Evolutionary conservation across 345 rosid species (phyloP).

Genomic region (Syzygium aromaticum): DNA sequence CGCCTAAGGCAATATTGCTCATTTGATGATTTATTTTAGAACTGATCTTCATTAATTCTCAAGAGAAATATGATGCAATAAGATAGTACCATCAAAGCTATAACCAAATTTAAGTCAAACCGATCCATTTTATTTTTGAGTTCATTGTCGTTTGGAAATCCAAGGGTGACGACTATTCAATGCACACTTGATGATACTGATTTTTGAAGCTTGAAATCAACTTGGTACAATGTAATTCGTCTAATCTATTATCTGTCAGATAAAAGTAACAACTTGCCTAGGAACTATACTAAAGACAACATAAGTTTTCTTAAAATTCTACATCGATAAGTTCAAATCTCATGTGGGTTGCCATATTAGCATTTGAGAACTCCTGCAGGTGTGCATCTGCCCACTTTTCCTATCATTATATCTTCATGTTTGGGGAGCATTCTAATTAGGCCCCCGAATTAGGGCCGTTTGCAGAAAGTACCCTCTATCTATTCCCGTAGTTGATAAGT

Average conservation of each 20-base stretch:
- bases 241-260: too few species aligned
- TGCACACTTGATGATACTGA: background rate
- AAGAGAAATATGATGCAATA: background rate
- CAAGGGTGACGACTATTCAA: background rate
- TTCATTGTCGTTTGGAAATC: background rate
- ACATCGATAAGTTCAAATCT: background rate
- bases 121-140: background rate
- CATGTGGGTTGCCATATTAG: background rate
- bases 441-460: background rate
- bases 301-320: background rate
- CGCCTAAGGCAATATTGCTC: background rate
- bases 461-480: background rate
- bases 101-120: background rate
- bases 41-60: background rate
- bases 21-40: background rate
- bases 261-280: background rate
- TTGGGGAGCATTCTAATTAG: background rate
- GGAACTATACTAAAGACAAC: background rate
- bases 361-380: too few species aligned
- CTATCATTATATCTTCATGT: background rate
- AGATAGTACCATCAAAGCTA: background rate
- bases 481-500: too few species aligned
- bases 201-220: background rate
- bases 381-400: background rate
- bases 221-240: background rate